Percentiles rank a stretch among this genome's conserved stretches.
Conservation (phyloP, 345 rosid species). For the Hevea brasiliensis region DNA sequence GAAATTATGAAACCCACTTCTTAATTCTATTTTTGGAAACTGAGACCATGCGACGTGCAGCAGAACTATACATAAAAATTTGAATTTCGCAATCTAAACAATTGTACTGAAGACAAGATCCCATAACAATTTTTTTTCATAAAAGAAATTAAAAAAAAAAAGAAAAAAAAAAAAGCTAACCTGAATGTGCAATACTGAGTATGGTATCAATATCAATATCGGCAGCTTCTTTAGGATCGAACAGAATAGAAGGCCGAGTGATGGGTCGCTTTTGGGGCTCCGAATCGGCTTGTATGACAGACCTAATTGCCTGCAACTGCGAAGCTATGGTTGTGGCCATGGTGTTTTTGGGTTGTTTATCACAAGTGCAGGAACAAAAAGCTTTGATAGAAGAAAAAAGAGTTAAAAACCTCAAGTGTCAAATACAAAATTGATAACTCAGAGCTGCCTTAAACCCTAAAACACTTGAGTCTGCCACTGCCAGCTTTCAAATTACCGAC, state of each 20-base stretch:
- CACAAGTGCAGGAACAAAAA: background rate
- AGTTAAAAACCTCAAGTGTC: background rate
- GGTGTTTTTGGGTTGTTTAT: background rate
- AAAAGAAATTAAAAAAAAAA: background rate
- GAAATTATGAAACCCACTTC: background rate
- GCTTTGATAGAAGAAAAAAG: background rate
- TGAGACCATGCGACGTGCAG: background rate
- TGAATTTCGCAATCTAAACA: background rate
- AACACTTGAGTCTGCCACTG: background rate
- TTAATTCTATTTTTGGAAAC: background rate
- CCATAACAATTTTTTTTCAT: background rate
- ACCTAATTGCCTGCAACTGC: conserved; percentile 62
- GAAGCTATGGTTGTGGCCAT: conserved; percentile 65
- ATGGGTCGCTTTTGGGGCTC: conserved; percentile 56
- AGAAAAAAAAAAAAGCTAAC: conserved; percentile 2
- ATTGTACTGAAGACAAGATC: background rate
- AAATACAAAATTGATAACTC: background rate
- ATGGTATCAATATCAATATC: conserved; percentile 76
- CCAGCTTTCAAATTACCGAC: conserved; percentile 4
- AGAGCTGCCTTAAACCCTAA: conserved; percentile 1
- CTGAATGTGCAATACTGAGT: conserved; percentile 55
- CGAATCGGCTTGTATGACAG: conserved; percentile 49
- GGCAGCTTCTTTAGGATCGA: conserved; percentile 59
- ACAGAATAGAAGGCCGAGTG: conserved; percentile 60
- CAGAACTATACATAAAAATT: background rate